These are phyloP conservation scores for Dactylellina drechsleri DNA, from an alignment of 2,329 filamentous ascomycete species.

Conservation along the genomic window DNA sequence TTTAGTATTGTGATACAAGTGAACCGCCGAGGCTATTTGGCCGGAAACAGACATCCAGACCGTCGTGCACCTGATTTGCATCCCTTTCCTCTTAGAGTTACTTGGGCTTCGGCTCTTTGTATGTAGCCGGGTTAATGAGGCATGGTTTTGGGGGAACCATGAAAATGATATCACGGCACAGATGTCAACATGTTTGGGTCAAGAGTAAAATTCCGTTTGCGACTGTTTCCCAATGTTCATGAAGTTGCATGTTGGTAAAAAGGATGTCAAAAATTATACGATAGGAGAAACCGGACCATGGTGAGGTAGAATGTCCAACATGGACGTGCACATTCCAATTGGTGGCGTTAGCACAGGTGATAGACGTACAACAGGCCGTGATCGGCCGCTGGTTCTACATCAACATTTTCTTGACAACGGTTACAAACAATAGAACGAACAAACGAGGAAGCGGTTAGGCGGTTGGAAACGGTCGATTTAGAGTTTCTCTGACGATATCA, in stretches of 20 bases:
- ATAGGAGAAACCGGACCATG: too few species aligned
- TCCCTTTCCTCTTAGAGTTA: background rate
- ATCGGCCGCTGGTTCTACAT: too few species aligned
- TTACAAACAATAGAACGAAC: conserved; percentile 5
- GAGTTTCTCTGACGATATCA: conserved; percentile 24
- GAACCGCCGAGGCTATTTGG: conserved; percentile 2
- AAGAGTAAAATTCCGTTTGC: too few species aligned
- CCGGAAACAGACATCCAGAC: conserved; percentile 7
- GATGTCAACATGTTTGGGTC: conserved; percentile 10
- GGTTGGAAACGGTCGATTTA: conserved; percentile 50
- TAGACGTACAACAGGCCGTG: too few species aligned
- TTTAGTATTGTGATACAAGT: too few species aligned
- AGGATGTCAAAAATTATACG: too few species aligned
- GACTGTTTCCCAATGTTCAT: too few species aligned
- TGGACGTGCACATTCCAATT: conserved; percentile 22
- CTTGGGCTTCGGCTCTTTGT: background rate
- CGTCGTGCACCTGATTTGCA: conserved; percentile 1
- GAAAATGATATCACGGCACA: conserved; percentile 51
- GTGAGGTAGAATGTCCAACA: background rate
- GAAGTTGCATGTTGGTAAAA: too few species aligned
- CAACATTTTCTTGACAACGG: too few species aligned
- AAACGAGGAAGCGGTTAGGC: conserved; percentile 18
- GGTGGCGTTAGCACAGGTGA: background rate
- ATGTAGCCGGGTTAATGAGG: background rate
- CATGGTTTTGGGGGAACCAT: too few species aligned